phyloP scores from a whole-genome alignment of 2,329 filamentous ascomycete genomes.

The Aureobasidium pullulans region DNA sequence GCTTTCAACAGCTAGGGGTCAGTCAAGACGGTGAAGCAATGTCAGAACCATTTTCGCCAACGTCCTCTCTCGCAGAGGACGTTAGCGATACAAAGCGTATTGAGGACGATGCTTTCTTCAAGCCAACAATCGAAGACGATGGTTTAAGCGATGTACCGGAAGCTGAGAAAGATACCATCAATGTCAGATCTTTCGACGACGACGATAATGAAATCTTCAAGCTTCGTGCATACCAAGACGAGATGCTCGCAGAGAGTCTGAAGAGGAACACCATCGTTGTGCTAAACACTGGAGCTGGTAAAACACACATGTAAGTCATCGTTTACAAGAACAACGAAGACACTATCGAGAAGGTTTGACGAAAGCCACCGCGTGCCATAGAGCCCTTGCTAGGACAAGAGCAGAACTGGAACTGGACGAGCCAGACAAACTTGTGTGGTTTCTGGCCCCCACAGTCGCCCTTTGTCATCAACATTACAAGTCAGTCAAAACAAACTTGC shows the following conservation, averaged over 20 bases:
- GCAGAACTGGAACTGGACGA: constrained; percentile 34
- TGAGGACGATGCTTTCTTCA: background rate
- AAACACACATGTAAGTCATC: constrained; percentile 34
- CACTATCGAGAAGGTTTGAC: background rate
- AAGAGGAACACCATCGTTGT: constrained; percentile 40
- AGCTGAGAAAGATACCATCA: background rate
- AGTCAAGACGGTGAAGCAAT: background rate
- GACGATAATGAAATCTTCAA: constrained; percentile 6
- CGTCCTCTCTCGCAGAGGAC: background rate
- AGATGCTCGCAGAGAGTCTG: constrained; percentile 42
- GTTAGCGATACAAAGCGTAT: background rate
- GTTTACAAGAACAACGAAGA: background rate
- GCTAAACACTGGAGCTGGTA: constrained; percentile 44
- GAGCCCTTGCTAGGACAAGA: constrained; percentile 36
- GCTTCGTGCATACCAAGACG: constrained; percentile 40
- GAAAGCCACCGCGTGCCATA: background rate
- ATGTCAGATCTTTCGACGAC: background rate
- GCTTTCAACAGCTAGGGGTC: background rate
- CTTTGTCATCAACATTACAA: constrained; percentile 39
- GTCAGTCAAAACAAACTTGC: constrained; percentile 29
- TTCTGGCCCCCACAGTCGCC: constrained; percentile 38
- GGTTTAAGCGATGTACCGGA: background rate
- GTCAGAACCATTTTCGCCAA: background rate
- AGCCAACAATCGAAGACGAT: background rate
- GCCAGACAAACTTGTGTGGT: constrained; percentile 37